A percentile compares a stretch with the other conserved stretches of the same genome.
Conservation (phyloP, 305 asterid species). For the Ilex paraguariensis region DNA sequence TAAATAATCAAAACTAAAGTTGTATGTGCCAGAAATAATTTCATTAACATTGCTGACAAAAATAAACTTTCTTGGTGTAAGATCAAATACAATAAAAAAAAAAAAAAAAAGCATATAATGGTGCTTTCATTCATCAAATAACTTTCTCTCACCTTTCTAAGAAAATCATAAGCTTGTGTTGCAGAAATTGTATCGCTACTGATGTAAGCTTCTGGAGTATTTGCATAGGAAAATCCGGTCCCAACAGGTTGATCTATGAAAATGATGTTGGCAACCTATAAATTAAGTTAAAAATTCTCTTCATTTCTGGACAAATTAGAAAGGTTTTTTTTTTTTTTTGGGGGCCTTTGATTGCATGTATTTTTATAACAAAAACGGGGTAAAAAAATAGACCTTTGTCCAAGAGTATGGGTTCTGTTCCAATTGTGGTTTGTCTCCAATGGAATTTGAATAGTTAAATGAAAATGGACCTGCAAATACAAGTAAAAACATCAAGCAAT, state of each 20-base stretch:
- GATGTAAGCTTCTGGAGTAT: conserved; percentile 4
- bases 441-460: conserved; percentile 28
- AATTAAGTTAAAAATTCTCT: not conserved
- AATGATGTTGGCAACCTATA: conserved; percentile 22
- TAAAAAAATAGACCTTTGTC: conserved; percentile 24
- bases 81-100: too few relatives aligned
- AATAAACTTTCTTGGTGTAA: too few relatives aligned
- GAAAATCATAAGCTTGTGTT: conserved; percentile 17
- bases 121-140: too few relatives aligned
- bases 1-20: too few relatives aligned
- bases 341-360: too few relatives aligned
- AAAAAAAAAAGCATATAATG: too few relatives aligned
- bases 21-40: too few relatives aligned
- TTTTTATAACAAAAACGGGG: not conserved
- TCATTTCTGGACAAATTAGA: not conserved
- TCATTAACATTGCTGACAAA: too few relatives aligned
- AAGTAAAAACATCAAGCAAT: too few relatives aligned
- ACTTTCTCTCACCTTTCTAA: conserved; percentile 18
- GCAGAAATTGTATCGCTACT: conserved; percentile 18
- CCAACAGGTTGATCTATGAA: conserved; percentile 22
- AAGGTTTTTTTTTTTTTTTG: not conserved
- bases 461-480: conserved; percentile 27
- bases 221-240: conserved; percentile 26
- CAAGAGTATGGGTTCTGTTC: conserved; percentile 22
- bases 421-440: conserved; percentile 20